phyloP scores from a whole-genome alignment of 1,284 basidiomycete species.

The Lentinula novae-zelandiae region DNA sequence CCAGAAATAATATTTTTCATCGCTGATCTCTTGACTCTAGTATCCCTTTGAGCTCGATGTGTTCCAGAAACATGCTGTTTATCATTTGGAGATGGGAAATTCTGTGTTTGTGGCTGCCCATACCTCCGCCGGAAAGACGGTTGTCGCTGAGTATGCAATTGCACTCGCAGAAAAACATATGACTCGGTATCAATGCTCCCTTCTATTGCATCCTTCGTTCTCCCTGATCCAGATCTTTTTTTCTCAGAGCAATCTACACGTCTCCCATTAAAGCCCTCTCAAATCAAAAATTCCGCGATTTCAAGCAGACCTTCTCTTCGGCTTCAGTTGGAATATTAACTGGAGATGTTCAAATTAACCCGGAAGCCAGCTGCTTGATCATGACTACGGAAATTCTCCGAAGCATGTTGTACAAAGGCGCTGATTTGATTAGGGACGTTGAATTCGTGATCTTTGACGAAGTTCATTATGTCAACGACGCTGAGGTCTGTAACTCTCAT shows the following conservation, averaged over 20 bases:
- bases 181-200: constrained; percentile 67
- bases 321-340: constrained; percentile 95
- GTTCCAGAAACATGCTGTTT: constrained; percentile 95
- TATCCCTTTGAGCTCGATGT: constrained; percentile 47
- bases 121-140: constrained; percentile 99
- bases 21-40: constrained; percentile 17
- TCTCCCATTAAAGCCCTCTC: constrained; percentile 99
- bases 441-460: constrained; percentile 99
- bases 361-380: constrained; percentile 95
- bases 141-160: constrained; percentile 99
- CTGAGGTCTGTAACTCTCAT: constrained; percentile 64
- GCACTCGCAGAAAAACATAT: constrained; percentile 96
- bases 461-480: constrained; percentile 99
- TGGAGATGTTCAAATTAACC: constrained; percentile 99
- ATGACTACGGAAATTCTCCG: constrained; percentile 99
- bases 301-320: constrained; percentile 94
- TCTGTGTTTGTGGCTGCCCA: constrained; percentile 99
- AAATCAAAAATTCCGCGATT: constrained; percentile 99
- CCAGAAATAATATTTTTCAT: background rate
- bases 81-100: constrained; percentile 96
- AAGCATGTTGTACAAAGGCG: constrained; percentile 98
- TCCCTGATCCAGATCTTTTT: constrained; percentile 8
- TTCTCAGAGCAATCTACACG: constrained; percentile 89
- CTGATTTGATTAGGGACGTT: constrained; percentile 96
- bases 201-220: constrained; percentile 9